Base-by-base conservation (phyloP, 208 protist genomes). In the Entamoeba invadens region DNA sequence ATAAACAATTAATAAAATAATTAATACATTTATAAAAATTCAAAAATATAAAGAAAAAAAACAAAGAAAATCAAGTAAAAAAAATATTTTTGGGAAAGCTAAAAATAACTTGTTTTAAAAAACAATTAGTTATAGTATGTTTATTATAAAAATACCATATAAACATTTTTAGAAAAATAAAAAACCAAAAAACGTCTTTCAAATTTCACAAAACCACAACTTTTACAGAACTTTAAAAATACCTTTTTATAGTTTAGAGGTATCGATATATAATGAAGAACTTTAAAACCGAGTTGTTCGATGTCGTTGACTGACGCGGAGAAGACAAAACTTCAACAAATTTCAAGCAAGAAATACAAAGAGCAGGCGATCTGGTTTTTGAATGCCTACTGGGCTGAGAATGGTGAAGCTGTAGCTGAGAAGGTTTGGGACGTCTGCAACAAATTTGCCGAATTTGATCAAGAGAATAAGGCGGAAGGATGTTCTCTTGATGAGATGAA, bases 281-380 rank as follows among this genome's bases (percentile, higher is more conserved):
- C 47, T 57, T 57, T 57, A 57, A 57, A 57, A 57, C 8, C 8
- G 18, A 57, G 47, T 57, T 57, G 18, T 57, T 57, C 47, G 47
- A 46, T 92, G 91, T 46, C 45, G 21, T 14, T 46, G 18, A 25
- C 6, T 16, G 91, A 44, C 45, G n/a, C 1, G 44, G 91, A 92
- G 21, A 44, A 92, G 35, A 46, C 91, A 35, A 92, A 92, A 44
- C 1, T 92, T 25, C 91, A 92, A 92, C 21, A 44, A 14, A n/a
- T 92, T 92, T 92, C 42, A 35, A 92, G 45, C 14, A 46, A 46
- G n/a, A 92, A 44, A 25, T 92, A 92, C n/a, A 92, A 92, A 44
- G 91, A 92, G 45, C 91, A 92, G 45, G 91, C 91, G 12, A 46
- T 92, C 45, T 92, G 91, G 91, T 92, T 92, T 44, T 92, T 92